phyloP scores from a whole-genome alignment of 2,329 filamentous ascomycete genomes.

The Byssochlamys sp. region DNA sequence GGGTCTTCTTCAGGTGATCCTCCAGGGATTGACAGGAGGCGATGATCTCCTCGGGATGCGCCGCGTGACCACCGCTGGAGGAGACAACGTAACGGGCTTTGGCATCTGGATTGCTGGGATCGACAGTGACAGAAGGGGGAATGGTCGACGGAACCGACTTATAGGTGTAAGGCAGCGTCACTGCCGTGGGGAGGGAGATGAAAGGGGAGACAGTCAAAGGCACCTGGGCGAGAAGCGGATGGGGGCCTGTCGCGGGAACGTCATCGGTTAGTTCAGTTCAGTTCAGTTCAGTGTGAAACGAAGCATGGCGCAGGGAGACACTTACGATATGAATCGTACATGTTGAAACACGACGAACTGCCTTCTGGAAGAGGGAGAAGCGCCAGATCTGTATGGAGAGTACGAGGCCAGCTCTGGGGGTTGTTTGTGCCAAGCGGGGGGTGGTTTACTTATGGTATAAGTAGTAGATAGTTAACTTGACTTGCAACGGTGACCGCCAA shows the following conservation, averaged over 20 bases:
- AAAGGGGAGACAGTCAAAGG: constrained; percentile 91
- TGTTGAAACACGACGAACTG: constrained; percentile 12
- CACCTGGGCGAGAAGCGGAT: constrained; percentile 82
- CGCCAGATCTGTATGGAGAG: background rate
- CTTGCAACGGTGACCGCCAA: background rate
- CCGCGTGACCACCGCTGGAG: constrained; percentile 66
- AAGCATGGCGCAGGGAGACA: constrained; percentile 3
- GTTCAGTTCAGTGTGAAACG: background rate
- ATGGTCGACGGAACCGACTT: constrained; percentile 79
- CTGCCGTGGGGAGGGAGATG: constrained; percentile 76
- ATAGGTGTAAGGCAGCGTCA: constrained; percentile 92
- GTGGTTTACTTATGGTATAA: too few relatives aligned
- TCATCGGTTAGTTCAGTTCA: background rate
- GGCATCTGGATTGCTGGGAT: constrained; percentile 33
- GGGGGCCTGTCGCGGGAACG: constrained; percentile 50
- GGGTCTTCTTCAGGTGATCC: constrained; percentile 61
- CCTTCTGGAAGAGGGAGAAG: background rate
- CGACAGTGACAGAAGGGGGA: constrained; percentile 58
- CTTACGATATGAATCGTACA: constrained; percentile 40
- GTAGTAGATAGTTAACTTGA: background rate
- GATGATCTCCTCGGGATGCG: constrained; percentile 78
- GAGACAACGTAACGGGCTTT: constrained; percentile 67
- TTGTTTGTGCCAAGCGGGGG: background rate
- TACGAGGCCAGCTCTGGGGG: background rate
- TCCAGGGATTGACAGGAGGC: constrained; percentile 70